phyloP scores from a whole-genome alignment of 495 filamentous ascomycete genomes.

The Lindgomyces ingoldianus region DNA sequence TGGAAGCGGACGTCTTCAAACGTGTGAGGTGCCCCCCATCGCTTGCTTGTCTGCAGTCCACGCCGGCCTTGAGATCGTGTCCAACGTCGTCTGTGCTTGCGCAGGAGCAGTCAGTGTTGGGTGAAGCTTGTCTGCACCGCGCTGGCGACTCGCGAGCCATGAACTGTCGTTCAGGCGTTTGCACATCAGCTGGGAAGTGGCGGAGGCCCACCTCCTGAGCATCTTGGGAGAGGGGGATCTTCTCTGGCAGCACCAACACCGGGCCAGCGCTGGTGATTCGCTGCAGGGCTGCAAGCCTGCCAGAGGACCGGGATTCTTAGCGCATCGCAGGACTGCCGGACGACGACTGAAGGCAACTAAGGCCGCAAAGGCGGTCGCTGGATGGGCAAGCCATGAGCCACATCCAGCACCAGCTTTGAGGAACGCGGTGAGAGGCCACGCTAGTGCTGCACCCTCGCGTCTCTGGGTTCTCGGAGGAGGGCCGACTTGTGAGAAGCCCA shows the following conservation, averaged over 20 bases:
- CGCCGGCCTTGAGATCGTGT: background rate
- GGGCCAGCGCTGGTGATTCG: slow-evolving; percentile 21
- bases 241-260: slow-evolving; percentile 7
- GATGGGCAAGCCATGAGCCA: slow-evolving; percentile 15
- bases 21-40: slow-evolving; percentile 2
- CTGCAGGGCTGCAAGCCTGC: slow-evolving; percentile 15
- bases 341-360: slow-evolving; percentile 4
- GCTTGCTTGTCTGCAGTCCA: background rate
- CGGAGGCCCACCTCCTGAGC: slow-evolving; percentile 9
- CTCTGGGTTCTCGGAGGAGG: slow-evolving; percentile 11
- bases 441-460: slow-evolving; percentile 11
- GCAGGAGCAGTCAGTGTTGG: background rate
- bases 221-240: slow-evolving; percentile 12
- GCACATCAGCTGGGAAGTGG: slow-evolving; percentile 4
- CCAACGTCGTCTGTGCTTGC: slow-evolving; percentile 15
- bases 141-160: slow-evolving; percentile 12
- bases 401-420: slow-evolving; percentile 25
- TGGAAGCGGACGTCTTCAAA: background rate
- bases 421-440: slow-evolving; percentile 22
- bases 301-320: slow-evolving; percentile 31
- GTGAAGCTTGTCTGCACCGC: slow-evolving; percentile 20
- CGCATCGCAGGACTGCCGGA: slow-evolving; percentile 7
- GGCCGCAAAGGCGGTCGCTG: slow-evolving; percentile 26
- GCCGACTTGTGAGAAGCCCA: slow-evolving; percentile 8
- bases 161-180: slow-evolving; percentile 27